phyloP scores from a whole-genome alignment of 192 early-diverging fungal genomes.

The Bifiguratus adelaidae region DNA sequence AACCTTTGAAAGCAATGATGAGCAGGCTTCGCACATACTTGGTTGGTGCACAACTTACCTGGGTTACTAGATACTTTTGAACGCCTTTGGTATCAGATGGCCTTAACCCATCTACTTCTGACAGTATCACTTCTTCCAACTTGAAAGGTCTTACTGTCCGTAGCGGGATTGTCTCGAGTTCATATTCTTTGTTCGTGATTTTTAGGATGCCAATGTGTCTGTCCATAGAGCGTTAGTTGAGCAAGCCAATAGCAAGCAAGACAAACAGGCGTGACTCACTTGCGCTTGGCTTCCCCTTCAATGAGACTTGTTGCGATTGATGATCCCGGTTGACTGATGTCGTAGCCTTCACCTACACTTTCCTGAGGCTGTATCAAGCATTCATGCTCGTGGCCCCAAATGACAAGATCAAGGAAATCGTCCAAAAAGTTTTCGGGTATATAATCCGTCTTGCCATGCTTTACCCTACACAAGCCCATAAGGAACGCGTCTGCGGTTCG shows the following conservation, averaged over 20 bases:
- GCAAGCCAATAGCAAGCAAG: constrained; percentile 5
- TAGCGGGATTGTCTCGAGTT: constrained; percentile 63
- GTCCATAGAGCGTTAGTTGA: too few relatives aligned
- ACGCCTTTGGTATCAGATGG: constrained; percentile 42
- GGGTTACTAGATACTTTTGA: constrained; percentile 38
- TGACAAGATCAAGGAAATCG: constrained; percentile 67
- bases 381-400: constrained; percentile 99
- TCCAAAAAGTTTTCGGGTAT: constrained; percentile 84
- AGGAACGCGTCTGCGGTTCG: not conserved
- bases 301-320: constrained; percentile 84
- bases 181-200: constrained; percentile 57
- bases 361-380: constrained; percentile 76
- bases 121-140: constrained; percentile 57
- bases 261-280: constrained; percentile 51
- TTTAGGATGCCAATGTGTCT: constrained; percentile 42
- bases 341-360: constrained; percentile 53
- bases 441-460: constrained; percentile 73
- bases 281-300: constrained; percentile 69
- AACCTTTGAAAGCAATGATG: too few relatives aligned
- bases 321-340: constrained; percentile 85
- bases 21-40: too few relatives aligned
- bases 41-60: too few relatives aligned
- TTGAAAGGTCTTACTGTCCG: constrained; percentile 82
- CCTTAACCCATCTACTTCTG: constrained; percentile 28
- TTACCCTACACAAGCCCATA: too few relatives aligned